Percentiles rank a stretch among this genome's conserved stretches.
Evolutionary conservation across 768 basidiomycete species (phyloP).

Genomic region (Tulasnella sp.): DNA sequence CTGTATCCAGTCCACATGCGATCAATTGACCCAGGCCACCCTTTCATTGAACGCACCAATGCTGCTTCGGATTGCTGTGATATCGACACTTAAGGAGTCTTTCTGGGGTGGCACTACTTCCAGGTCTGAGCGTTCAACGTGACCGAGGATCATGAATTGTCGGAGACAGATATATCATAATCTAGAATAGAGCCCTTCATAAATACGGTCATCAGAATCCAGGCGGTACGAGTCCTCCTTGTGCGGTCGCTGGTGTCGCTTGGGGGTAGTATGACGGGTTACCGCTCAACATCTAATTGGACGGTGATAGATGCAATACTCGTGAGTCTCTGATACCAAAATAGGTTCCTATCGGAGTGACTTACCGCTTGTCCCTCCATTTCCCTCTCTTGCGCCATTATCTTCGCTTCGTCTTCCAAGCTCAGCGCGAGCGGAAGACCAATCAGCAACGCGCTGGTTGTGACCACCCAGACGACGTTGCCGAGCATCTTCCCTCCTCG

Average conservation of each 20-base stretch:
- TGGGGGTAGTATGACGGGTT: constrained; percentile 3
- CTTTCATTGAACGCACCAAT: too few relatives aligned
- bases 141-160: too few relatives aligned
- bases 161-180: too few relatives aligned
- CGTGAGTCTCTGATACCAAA: too few relatives aligned
- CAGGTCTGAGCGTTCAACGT: too few relatives aligned
- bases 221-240: constrained; percentile 14
- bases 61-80: too few relatives aligned
- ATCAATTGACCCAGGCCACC: too few relatives aligned
- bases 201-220: constrained; percentile 15
- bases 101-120: too few relatives aligned
- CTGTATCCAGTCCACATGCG: too few relatives aligned
- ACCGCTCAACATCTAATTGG: constrained; percentile 17
- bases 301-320: not conserved
- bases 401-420: constrained; percentile 92
- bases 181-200: too few relatives aligned
- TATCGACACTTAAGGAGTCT: too few relatives aligned
- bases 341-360: not conserved
- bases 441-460: constrained; percentile 86
- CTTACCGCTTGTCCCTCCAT: constrained; percentile 28
- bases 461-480: constrained; percentile 88
- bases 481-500: constrained; percentile 64
- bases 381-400: constrained; percentile 90
- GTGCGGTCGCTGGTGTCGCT: constrained; percentile 7
- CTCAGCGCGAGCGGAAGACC: constrained; percentile 87